Evolutionary conservation across 2,329 filamentous ascomycete species (phyloP), one percentile per base, ranked within the genome.

Genomic region (Monosporascus sp.): DNA sequence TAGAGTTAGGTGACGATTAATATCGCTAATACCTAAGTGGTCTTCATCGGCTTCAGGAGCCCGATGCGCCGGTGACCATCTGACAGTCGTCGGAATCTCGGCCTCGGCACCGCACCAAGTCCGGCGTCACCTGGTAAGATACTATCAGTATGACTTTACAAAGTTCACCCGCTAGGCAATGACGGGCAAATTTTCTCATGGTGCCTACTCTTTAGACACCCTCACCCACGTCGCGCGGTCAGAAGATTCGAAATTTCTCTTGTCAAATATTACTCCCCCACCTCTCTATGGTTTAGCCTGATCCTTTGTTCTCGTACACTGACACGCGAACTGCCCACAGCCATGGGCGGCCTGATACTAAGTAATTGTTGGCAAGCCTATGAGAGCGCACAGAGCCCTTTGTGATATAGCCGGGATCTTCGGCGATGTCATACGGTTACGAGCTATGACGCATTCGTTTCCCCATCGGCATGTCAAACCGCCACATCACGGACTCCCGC

Each of bases 361-460:
- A 22, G 20, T 22, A 22, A 22, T 22, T 22, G 62, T 60, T 57
- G 59, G 53, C 57, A 58, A 55, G 44, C 53, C 55, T 63, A 63
- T 60, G 58, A 60, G 59, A 52, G 55, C 52, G 51, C 55, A 43
- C 48, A 54, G 54, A 60, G 54, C 51, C 51, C 50, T 24, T 15
- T n/a, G 17, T 41, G 38, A 41, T 41, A 41, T 9, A n/a, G 4
- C 17, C 5, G 17, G 38, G 38, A 20, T 41, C 38, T 41, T 20
- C 55, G 44, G 48, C 55, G 57, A 62, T 57, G 54, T 52, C 52
- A 53, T 60, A 55, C 54, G 61, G 62, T 60, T 26, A 52, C 60
- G 52, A 54, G 59, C 55, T 58, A 65, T 67, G 65, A 68, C 65
- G 65, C 64, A 64, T 58, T 52, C 51, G 55, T 53, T 54, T 55